A percentile compares a stretch with the other conserved stretches of the same genome.
These are phyloP conservation scores for Calonectria hawksworthii DNA, from an alignment of 2,329 filamentous ascomycete species.

Conservation along the genomic window DNA sequence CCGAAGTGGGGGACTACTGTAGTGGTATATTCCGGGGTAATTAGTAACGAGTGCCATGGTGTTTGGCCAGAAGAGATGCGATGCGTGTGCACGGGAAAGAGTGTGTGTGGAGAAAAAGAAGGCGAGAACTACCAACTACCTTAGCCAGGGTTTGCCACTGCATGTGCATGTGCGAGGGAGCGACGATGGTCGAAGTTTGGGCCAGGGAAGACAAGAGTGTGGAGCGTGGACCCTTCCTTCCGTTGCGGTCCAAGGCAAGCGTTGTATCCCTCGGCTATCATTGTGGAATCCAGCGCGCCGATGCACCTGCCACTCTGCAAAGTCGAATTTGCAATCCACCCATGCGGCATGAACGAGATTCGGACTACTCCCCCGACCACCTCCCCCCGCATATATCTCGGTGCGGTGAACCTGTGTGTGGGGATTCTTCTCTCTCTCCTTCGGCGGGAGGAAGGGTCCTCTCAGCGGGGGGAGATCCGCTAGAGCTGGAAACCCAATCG, in stretches of 20 bases:
- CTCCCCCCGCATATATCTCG: background rate
- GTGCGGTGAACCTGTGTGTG: background rate
- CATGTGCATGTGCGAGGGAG: background rate
- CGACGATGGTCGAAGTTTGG: background rate
- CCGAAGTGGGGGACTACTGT: constrained; percentile 18
- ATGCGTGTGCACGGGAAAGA: background rate
- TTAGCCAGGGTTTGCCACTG: background rate
- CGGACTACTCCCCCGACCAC: background rate
- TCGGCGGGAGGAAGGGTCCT: background rate
- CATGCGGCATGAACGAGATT: background rate
- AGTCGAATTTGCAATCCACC: constrained; percentile 14
- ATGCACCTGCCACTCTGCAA: constrained; percentile 1
- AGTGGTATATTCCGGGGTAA: constrained; percentile 4
- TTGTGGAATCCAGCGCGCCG: background rate
- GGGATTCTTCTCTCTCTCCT: background rate
- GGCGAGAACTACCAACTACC: background rate
- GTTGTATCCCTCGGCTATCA: background rate
- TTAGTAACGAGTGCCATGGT: constrained; percentile 2
- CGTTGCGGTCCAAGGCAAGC: background rate
- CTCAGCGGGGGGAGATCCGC: background rate
- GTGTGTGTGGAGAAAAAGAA: background rate
- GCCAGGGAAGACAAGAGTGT: background rate
- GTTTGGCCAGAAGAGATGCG: background rate
- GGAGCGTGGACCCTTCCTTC: background rate
- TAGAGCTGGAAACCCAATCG: background rate